A percentile compares a stretch with the other conserved stretches of the same genome.
These are phyloP conservation scores for Salix viminalis DNA, from an alignment of 345 rosid genomes.

Conservation along the genomic window DNA sequence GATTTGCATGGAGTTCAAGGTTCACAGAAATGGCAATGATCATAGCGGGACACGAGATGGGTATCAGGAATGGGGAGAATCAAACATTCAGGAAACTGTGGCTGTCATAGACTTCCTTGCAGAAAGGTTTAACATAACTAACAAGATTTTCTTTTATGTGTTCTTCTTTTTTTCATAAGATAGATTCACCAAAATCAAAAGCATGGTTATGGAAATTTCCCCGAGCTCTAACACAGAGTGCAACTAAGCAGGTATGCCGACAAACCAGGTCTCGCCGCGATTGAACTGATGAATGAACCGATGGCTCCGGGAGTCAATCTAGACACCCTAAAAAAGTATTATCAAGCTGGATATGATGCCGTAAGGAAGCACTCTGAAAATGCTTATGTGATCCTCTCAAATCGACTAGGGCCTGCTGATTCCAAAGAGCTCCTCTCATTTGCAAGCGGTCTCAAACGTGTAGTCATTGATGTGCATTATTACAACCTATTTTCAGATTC, in stretches of 20 bases:
- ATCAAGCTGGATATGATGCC: constrained; percentile 30
- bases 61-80: constrained; percentile 39
- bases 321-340: constrained; percentile 26
- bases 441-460: constrained; percentile 16
- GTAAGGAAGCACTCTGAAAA: constrained; percentile 29
- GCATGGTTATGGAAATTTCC: not conserved
- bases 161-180: too few relatives aligned
- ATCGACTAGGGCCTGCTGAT: constrained; percentile 27
- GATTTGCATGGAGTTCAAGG: constrained; percentile 31
- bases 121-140: not conserved
- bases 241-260: not conserved
- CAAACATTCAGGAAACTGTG: constrained; percentile 26
- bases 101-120: constrained; percentile 40
- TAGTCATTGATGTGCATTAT: constrained; percentile 41
- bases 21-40: constrained; percentile 32
- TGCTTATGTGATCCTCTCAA: constrained; percentile 34
- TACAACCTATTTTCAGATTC: constrained; percentile 21
- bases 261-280: constrained; percentile 21
- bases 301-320: constrained; percentile 16
- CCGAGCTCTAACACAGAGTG: not conserved
- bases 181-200: too few relatives aligned
- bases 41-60: constrained; percentile 43
- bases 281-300: constrained; percentile 45
- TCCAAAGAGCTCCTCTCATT: constrained; percentile 26
- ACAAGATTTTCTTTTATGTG: too few relatives aligned